Evolutionary conservation across 1,284 basidiomycete species (phyloP).

Genomic region (Melanopsichium pennsylvanicum): DNA sequence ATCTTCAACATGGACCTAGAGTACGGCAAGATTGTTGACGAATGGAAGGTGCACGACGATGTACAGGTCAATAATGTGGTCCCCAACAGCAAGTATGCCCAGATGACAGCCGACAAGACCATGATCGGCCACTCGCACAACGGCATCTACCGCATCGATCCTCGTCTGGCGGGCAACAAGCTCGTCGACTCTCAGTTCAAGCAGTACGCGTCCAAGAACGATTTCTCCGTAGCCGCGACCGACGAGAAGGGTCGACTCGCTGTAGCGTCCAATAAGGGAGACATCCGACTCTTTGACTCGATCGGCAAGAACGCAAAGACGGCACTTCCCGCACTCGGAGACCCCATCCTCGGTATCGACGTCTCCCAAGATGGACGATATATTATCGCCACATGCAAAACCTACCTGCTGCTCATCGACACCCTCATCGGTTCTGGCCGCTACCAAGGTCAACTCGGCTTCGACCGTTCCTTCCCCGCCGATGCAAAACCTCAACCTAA

Average conservation of each 20-base stretch:
- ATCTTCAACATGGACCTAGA: constrained; percentile 93
- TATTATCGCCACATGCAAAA: constrained; percentile 94
- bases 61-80: constrained; percentile 87
- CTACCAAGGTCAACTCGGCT: constrained; percentile 85
- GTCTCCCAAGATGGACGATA: constrained; percentile 92
- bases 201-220: constrained; percentile 93
- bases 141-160: constrained; percentile 95
- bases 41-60: constrained; percentile 94
- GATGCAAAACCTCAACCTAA: constrained; percentile 89
- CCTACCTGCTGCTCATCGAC: constrained; percentile 92
- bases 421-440: constrained; percentile 91
- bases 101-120: constrained; percentile 90
- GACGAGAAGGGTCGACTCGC: constrained; percentile 87
- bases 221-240: constrained; percentile 91
- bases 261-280: constrained; percentile 94
- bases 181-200: constrained; percentile 95
- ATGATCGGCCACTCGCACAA: constrained; percentile 92
- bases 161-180: constrained; percentile 86
- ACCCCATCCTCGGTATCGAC: constrained; percentile 93
- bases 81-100: constrained; percentile 92
- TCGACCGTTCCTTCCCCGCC: constrained; percentile 94
- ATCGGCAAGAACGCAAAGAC: constrained; percentile 99
- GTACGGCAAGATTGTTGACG: constrained; percentile 95
- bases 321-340: constrained; percentile 91
- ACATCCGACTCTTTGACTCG: constrained; percentile 91